Percentiles rank a stretch among this genome's conserved stretches.
Evolutionary conservation across 1,284 basidiomycete genomes (phyloP).

Genomic region (Amylostereum chailletii): DNA sequence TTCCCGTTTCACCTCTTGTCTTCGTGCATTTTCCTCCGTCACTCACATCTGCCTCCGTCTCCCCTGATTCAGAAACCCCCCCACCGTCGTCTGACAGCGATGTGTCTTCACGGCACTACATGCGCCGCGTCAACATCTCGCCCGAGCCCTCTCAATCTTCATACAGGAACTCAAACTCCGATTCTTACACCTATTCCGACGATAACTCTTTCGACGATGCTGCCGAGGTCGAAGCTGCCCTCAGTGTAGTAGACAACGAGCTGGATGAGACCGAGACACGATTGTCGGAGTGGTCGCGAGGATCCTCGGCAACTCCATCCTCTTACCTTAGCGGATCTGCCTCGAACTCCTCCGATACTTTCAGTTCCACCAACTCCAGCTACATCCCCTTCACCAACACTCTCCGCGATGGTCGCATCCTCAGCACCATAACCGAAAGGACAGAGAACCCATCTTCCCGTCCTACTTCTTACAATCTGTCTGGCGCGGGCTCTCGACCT

Average conservation of each 20-base stretch:
- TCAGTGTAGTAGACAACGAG: conserved; percentile 57
- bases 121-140: conserved; percentile 33
- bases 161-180: conserved; percentile 19
- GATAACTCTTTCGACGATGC: conserved; percentile 36
- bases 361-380: conserved; percentile 12
- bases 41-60: background rate
- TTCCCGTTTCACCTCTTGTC: background rate
- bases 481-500: conserved; percentile 9
- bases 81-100: conserved; percentile 26
- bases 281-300: conserved; percentile 46
- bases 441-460: conserved; percentile 27
- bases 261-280: conserved; percentile 52
- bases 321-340: conserved; percentile 13
- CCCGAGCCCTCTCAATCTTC: conserved; percentile 22
- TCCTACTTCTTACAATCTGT: conserved; percentile 16
- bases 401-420: conserved; percentile 14
- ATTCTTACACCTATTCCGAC: conserved; percentile 29
- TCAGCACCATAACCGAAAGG: conserved; percentile 32
- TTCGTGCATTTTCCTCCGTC: background rate
- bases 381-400: conserved; percentile 17
- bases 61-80: conserved; percentile 6
- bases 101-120: conserved; percentile 24
- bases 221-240: conserved; percentile 57
- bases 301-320: conserved; percentile 16
- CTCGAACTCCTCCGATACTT: conserved; percentile 12